These are phyloP conservation scores for Penicillium pulvis DNA, from an alignment of 495 filamentous ascomycete genomes.

Conservation along the genomic window DNA sequence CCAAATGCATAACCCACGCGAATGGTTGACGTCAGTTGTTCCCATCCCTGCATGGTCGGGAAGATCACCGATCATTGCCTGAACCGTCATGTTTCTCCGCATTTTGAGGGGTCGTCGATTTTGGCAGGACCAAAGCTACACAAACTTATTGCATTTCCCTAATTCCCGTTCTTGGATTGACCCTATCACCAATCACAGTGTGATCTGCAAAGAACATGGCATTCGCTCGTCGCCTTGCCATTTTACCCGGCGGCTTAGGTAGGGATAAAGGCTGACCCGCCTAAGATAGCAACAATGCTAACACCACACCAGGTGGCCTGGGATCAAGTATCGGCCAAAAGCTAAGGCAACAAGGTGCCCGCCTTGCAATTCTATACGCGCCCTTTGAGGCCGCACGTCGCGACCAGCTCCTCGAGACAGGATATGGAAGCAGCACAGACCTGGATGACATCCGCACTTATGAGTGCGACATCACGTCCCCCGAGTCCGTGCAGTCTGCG, in stretches of 20 bases:
- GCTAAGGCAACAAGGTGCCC: constrained; percentile 37
- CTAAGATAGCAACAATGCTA: neutral
- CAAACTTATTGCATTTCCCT: neutral
- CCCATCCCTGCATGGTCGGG: constrained; percentile 1
- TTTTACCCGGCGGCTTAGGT: constrained; percentile 45
- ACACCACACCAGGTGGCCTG: constrained; percentile 31
- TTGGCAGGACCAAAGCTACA: neutral
- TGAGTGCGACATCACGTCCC: constrained; percentile 45
- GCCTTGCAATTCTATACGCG: constrained; percentile 43
- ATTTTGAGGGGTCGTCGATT: neutral
- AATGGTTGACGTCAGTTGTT: constrained; percentile 16
- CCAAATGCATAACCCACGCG: neutral
- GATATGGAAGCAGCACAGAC: constrained; percentile 18
- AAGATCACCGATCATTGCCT: constrained; percentile 19
- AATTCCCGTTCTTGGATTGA: neutral
- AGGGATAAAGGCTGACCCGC: constrained; percentile 9
- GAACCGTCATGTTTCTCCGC: constrained; percentile 4
- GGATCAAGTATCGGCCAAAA: constrained; percentile 44
- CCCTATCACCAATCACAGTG: neutral
- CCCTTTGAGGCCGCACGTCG: constrained; percentile 41
- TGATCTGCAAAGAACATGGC: constrained; percentile 26
- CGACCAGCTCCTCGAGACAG: constrained; percentile 35
- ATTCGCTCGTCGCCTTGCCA: constrained; percentile 37
- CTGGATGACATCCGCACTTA: constrained; percentile 35
- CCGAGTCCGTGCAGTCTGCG: constrained; percentile 37